Base-by-base conservation (phyloP, 2,329 filamentous ascomycete species). In the Stenocarpella maydis region DNA sequence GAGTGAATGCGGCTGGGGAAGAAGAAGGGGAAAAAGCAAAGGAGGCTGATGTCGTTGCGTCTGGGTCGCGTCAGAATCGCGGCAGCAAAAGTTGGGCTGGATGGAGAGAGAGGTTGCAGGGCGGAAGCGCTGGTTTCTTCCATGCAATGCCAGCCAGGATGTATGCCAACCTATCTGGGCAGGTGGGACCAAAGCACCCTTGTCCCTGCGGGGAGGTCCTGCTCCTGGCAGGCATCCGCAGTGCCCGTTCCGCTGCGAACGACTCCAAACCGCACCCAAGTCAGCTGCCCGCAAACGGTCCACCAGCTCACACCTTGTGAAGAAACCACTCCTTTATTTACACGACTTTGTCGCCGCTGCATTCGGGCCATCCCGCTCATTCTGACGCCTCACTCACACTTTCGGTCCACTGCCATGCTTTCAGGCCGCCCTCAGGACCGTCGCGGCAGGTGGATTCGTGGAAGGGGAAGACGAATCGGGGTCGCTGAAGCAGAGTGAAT, bases 31-130 rank as follows among this genome's bases (percentile, higher is more conserved):
- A 66, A 67, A 69, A 65, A 65, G 37, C 37, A 54, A 49, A 55
- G 54, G 54, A 67, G 53, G 63, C 55, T 67, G 64, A 58, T 31
- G 64, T 68, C 65, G 64, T 67, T 68, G 26, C 9, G 21, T 65
- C 54, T 54, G 67, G 69, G 34, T 37, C 61, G 69, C 66, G 69
- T 69, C 67, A 45, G 47, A 58, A 58, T 66, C 69, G 69, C 69
- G 69, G 49, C 67, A 55, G 34, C 60, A 69, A 54, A 54, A 68
- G 55, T 68, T 39, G 54, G 43, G 47, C n/a, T 41, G 41, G 41
- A 21, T 21, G 55, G 55, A 61, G 68, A 68, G 55, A 61, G 69
- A 69, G 52, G 67, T 50, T 65, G 67, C 60, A 70, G 64, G 55
- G 55, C 58, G 64, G 47, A 39, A 37, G 58, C 58, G 41, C 28